Evolutionary conservation across 1,284 basidiomycete genomes (phyloP), one percentile per base, ranked within the genome.

Genomic region (Laetiporus sulphureus): DNA sequence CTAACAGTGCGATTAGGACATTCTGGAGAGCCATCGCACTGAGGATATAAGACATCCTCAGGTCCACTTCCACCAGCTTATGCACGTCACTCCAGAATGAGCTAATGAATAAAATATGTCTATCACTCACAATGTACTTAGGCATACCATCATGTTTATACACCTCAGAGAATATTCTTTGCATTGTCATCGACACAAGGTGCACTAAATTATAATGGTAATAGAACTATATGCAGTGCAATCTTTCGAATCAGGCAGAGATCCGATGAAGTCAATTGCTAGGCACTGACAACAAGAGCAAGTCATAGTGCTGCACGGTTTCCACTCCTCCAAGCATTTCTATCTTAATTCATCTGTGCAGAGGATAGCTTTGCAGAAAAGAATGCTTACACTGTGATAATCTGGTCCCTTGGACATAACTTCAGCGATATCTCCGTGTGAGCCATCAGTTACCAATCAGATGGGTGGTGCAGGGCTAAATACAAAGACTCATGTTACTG

Each of bases 131-230:
- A 19, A 77, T 70, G 0, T 36, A 32, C 11, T 53, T 51, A 0
- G 64, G 69, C 4, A 71, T 22, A 0, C 71, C 68, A 44, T 72
- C 65, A 5, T 64, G 56, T 30, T 60, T 61, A 31, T 67, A 64
- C 0, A 72, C 51, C 5, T 54, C 24, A 3, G 60, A 50, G 33
- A 68, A 65, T 20, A 70, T 47, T 1, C 69, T n/a, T 45, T 68
- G 60, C 1, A 47, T 54, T 2, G 43, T 18, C 16, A 47, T 53
- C 0, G 60, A 57, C 5, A 62, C 43, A 4, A 58, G 40, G 40
- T 61, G 60, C 24, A 57, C 55, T 54, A 61, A 10, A 67, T 62
- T 0, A 67, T 45, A 0, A 63, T 57, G 1, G 55, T 53, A 0
- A 62, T 50, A 29, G 50, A 47, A 37, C 66, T 57, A 38, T 52